Evolutionary conservation across 2,329 filamentous ascomycete genomes (phyloP).

Genomic region (Apiospora pterosperma): DNA sequence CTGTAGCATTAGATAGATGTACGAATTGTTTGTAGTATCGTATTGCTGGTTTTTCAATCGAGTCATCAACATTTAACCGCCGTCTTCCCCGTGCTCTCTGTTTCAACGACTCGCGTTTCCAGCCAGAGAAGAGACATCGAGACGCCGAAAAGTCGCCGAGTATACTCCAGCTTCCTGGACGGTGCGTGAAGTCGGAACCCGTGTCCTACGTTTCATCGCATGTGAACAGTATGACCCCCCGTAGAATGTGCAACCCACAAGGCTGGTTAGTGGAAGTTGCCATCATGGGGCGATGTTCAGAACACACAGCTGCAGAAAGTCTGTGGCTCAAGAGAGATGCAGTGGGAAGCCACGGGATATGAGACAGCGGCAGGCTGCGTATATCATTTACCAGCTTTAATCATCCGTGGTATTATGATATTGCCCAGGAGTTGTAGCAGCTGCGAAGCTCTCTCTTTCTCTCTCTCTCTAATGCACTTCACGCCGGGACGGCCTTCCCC

Average conservation of each 20-base stretch:
- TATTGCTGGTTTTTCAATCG: neutral
- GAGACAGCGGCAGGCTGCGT: neutral
- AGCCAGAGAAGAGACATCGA: too few species aligned
- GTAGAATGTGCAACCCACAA: neutral
- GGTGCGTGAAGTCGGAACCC: neutral
- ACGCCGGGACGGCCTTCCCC: neutral
- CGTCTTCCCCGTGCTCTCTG: neutral
- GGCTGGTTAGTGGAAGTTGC: neutral
- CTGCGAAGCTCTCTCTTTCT: neutral
- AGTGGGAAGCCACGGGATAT: neutral
- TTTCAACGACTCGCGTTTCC: neutral
- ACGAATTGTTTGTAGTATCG: conserved; percentile 2
- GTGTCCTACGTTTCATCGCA: neutral
- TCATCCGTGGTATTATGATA: neutral
- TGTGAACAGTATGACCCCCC: neutral
- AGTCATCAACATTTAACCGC: neutral
- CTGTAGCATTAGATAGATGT: conserved; percentile 4
- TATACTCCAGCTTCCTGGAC: neutral
- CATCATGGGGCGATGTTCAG: neutral
- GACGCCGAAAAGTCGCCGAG: neutral
- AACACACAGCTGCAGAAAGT: neutral
- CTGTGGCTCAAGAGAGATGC: neutral
- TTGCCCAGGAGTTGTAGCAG: neutral
- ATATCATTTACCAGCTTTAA: neutral
- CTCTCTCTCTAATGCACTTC: neutral